A percentile compares a stretch with the other conserved stretches of the same genome.
Conservation (phyloP, 2,329 filamentous ascomycete species). For the Exutisphaerella laricina region DNA sequence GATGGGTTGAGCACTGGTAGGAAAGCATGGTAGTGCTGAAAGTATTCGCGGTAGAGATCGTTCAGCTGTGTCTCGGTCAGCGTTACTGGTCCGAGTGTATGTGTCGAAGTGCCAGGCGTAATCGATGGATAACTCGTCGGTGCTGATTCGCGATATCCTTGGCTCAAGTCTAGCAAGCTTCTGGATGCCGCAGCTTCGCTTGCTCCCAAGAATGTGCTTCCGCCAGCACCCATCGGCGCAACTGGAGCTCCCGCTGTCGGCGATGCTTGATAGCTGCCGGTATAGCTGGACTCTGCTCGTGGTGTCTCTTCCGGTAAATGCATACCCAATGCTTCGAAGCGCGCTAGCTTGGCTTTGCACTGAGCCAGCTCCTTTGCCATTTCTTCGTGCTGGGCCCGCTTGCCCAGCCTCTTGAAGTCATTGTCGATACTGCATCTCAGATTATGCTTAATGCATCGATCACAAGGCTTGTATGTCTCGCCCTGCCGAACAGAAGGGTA, state of each 20-base stretch:
- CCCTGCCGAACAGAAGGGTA: too few relatives aligned
- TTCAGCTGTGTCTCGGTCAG: slow-evolving; percentile 40
- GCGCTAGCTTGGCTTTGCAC: slow-evolving; percentile 37
- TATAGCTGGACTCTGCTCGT: slow-evolving; percentile 17
- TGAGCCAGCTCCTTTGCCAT: slow-evolving; percentile 76
- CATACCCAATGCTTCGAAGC: slow-evolving; percentile 30
- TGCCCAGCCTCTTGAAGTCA: slow-evolving; percentile 79
- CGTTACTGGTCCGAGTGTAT: slow-evolving; percentile 48
- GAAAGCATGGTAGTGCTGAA: slow-evolving; percentile 69
- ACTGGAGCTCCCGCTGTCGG: slow-evolving; percentile 23
- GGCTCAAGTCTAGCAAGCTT: slow-evolving; percentile 35
- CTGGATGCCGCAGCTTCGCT: slow-evolving; percentile 36
- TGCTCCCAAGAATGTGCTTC: slow-evolving; percentile 30
- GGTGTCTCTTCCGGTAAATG: slow-evolving; percentile 22
- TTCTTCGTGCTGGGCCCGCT: slow-evolving; percentile 75
- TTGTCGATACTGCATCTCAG: slow-evolving; percentile 81
- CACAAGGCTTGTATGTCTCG: slow-evolving; percentile 61
- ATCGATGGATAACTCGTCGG: slow-evolving; percentile 45
- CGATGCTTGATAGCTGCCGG: slow-evolving; percentile 22
- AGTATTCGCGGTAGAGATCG: slow-evolving; percentile 68
- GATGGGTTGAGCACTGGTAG: slow-evolving; percentile 67
- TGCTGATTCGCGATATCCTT: slow-evolving; percentile 35
- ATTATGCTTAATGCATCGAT: slow-evolving; percentile 71
- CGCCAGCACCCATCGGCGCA: slow-evolving; percentile 24
- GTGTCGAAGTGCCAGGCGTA: slow-evolving; percentile 53